A percentile compares a stretch with the other conserved stretches of the same genome.
Conservation (phyloP, 345 rosid species). For the Salix suchowensis region DNA sequence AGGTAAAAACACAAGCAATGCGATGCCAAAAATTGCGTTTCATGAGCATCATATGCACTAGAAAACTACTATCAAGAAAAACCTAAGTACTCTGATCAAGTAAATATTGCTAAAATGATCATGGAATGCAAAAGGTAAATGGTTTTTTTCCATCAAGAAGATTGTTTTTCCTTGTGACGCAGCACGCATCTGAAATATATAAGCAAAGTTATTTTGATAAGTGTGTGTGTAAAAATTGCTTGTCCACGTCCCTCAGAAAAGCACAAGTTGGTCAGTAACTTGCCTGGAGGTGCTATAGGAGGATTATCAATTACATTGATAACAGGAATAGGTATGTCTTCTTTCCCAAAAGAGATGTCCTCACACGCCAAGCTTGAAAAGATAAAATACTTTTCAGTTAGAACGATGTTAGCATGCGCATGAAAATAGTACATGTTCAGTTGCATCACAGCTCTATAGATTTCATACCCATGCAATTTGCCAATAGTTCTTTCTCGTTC, state of each 20-base stretch:
- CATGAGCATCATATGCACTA: background rate
- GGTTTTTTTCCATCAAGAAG: too few relatives aligned
- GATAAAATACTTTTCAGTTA: slow-evolving; percentile 4
- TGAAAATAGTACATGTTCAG: background rate
- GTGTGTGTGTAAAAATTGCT: too few relatives aligned
- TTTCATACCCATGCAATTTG: slow-evolving; percentile 31
- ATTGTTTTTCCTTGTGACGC: too few relatives aligned
- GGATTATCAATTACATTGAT: slow-evolving; percentile 20
- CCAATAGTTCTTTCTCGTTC: slow-evolving; percentile 5
- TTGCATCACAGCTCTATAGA: background rate
- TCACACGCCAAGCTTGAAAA: slow-evolving; percentile 20
- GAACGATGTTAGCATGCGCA: background rate
- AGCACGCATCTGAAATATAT: too few relatives aligned
- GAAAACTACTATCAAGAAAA: background rate
- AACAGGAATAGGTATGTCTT: slow-evolving; percentile 17
- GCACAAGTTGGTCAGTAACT: slow-evolving; percentile 1
- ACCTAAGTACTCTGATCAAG: background rate
- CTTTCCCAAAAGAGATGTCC: slow-evolving; percentile 22
- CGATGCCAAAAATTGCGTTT: background rate
- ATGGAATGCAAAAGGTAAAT: background rate
- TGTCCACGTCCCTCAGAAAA: background rate
- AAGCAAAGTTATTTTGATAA: too few relatives aligned
- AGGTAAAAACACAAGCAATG: background rate
- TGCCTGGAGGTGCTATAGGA: slow-evolving; percentile 20
- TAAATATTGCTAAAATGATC: background rate